Evolutionary conservation across 2,329 filamentous ascomycete genomes (phyloP).

Genomic region (Hymenoscyphus repandus): DNA sequence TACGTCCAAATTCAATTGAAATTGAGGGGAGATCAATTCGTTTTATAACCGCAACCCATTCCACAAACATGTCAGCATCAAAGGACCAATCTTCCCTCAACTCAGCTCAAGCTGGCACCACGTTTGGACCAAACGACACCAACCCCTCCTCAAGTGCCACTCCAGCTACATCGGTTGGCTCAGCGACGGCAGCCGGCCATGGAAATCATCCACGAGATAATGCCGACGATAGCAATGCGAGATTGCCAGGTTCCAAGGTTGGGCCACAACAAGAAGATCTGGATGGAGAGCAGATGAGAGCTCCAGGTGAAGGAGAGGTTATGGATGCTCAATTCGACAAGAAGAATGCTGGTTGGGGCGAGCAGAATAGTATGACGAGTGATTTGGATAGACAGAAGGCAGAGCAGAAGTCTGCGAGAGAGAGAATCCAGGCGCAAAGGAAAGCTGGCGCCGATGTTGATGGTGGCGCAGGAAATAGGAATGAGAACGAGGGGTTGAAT

Average conservation of each 20-base stretch:
- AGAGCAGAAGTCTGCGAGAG: slow-evolving; percentile 29
- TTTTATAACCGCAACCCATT: not conserved
- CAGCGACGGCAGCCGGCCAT: slow-evolving; percentile 28
- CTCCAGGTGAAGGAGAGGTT: slow-evolving; percentile 28
- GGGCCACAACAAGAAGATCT: slow-evolving; percentile 30
- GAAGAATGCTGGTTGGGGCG: slow-evolving; percentile 30
- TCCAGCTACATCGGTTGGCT: slow-evolving; percentile 24
- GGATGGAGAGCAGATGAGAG: slow-evolving; percentile 29
- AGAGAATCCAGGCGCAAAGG: slow-evolving; percentile 25
- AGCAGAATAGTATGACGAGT: slow-evolving; percentile 27
- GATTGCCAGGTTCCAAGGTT: slow-evolving; percentile 19
- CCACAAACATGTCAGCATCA: slow-evolving; percentile 26
- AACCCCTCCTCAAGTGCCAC: slow-evolving; percentile 22
- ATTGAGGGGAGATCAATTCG: not conserved
- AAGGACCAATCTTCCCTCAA: slow-evolving; percentile 28
- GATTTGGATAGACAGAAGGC: slow-evolving; percentile 30
- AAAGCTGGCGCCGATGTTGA: slow-evolving; percentile 25
- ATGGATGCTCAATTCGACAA: slow-evolving; percentile 30
- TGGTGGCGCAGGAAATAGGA: slow-evolving; percentile 26
- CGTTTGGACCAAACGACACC: slow-evolving; percentile 23
- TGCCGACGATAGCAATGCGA: slow-evolving; percentile 26
- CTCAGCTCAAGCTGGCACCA: slow-evolving; percentile 19
- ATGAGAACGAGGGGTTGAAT: slow-evolving; percentile 26
- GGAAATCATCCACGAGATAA: slow-evolving; percentile 28
- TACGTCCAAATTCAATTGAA: too few species aligned